These are phyloP conservation scores for Solanum etuberosum DNA, from an alignment of 257 asterid genomes.

Conservation along the genomic window DNA sequence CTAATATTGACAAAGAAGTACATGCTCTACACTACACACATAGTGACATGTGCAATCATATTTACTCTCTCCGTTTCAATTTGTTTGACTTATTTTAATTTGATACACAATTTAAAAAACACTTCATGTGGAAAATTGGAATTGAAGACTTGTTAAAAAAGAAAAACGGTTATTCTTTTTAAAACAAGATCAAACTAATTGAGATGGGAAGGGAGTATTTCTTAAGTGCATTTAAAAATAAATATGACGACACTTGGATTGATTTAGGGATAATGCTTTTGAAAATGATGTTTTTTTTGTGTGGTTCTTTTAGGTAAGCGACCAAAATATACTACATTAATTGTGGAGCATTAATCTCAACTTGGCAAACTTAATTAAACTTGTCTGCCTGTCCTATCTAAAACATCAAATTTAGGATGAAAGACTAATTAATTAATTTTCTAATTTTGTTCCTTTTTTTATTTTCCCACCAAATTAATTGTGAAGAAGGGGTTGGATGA, in stretches of 20 bases:
- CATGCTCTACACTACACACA: neutral
- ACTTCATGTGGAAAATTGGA: too few relatives aligned
- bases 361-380: neutral
- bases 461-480: neutral
- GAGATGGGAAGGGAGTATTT: neutral
- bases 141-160: too few relatives aligned
- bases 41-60: neutral
- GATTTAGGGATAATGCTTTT: neutral
- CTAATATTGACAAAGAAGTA: neutral
- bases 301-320: constrained; percentile 16
- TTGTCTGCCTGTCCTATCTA: neutral
- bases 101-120: too few relatives aligned
- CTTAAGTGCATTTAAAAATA: neutral
- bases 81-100: too few relatives aligned
- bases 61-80: too few relatives aligned
- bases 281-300: neutral
- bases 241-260: neutral
- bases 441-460: neutral
- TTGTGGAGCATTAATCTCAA: neutral
- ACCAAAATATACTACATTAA: constrained; percentile 12
- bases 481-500: too few relatives aligned
- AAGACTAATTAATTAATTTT: neutral
- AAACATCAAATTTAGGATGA: neutral
- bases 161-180: too few relatives aligned
- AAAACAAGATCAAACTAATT: too few relatives aligned